Evolutionary conservation across 352 stramenopile species (phyloP).

Genomic region (Globisporangium camurandrum): DNA sequence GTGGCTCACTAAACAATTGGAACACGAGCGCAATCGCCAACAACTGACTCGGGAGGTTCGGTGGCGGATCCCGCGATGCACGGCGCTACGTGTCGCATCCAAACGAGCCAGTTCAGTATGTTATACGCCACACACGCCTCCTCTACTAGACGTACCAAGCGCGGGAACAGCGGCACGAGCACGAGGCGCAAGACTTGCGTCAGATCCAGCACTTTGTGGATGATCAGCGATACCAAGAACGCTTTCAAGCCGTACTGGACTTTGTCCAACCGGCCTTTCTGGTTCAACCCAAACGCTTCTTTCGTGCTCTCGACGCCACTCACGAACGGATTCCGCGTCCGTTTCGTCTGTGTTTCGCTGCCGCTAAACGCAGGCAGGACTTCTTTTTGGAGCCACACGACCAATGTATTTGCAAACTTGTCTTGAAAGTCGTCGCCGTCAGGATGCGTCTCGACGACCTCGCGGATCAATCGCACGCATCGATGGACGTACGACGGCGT

Average conservation of each 20-base stretch:
- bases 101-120: constrained; percentile 7
- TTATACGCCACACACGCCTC: not conserved
- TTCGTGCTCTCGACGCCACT: constrained; percentile 75
- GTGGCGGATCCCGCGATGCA: constrained; percentile 60
- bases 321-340: constrained; percentile 78
- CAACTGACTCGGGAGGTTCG: constrained; percentile 72
- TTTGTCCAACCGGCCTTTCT: constrained; percentile 76
- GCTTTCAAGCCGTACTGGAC: constrained; percentile 83
- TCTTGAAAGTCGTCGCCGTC: constrained; percentile 80
- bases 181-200: constrained; percentile 79
- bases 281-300: constrained; percentile 73
- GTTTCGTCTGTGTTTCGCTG: constrained; percentile 58
- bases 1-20: constrained; percentile 78
- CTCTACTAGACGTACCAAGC: constrained; percentile 27
- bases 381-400: constrained; percentile 84
- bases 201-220: constrained; percentile 83
- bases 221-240: constrained; percentile 72
- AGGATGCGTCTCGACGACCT: constrained; percentile 78
- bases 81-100: constrained; percentile 24
- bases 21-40: constrained; percentile 81
- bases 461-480: constrained; percentile 75
- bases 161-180: constrained; percentile 73
- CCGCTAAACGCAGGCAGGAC: constrained; percentile 76
- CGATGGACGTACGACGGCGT: constrained; percentile 80
- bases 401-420: constrained; percentile 78